Conservation (phyloP, 257 asterid genomes). For the Gynochthodes officinalis region DNA sequence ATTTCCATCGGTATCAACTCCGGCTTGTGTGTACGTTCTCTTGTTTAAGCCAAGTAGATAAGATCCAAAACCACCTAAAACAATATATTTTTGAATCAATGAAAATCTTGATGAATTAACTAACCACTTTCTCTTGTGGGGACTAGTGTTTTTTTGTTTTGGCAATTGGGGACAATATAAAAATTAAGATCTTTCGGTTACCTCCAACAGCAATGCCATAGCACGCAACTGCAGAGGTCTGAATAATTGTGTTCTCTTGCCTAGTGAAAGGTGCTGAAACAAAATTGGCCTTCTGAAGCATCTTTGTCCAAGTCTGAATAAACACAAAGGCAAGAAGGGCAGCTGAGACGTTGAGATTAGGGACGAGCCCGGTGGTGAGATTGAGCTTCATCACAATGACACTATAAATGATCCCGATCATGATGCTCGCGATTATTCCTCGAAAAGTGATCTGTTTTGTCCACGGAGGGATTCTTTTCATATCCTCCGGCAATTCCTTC, state of each 20-base stretch:
- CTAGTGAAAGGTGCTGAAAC: slow-evolving; percentile 61
- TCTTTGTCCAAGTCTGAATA: slow-evolving; percentile 64
- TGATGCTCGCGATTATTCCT: slow-evolving; percentile 61
- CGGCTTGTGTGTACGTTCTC: slow-evolving; percentile 34
- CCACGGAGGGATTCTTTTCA: slow-evolving; percentile 75
- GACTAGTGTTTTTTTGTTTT: too few relatives aligned
- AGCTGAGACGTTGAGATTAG: slow-evolving; percentile 90
- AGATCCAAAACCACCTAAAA: slow-evolving; percentile 56
- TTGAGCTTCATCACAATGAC: slow-evolving; percentile 70
- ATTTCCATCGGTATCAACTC: slow-evolving; percentile 33
- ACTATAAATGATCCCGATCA: slow-evolving; percentile 67
- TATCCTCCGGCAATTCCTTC: slow-evolving; percentile 19
- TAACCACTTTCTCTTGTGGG: too few relatives aligned
- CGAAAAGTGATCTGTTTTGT: slow-evolving; percentile 59
- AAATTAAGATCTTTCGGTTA: slow-evolving; percentile 9
- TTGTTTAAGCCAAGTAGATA: slow-evolving; percentile 55
- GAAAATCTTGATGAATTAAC: not conserved
- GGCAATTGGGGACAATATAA: too few relatives aligned
- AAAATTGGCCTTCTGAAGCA: slow-evolving; percentile 53
- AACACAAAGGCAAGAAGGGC: slow-evolving; percentile 79
- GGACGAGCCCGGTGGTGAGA: slow-evolving; percentile 78
- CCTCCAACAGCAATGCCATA: slow-evolving; percentile 82
- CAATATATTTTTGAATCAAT: not conserved
- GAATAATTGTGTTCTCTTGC: slow-evolving; percentile 82
- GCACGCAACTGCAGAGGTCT: slow-evolving; percentile 91